phyloP scores from a whole-genome alignment of 768 basidiomycete species.

The Dentipellis sp. region DNA sequence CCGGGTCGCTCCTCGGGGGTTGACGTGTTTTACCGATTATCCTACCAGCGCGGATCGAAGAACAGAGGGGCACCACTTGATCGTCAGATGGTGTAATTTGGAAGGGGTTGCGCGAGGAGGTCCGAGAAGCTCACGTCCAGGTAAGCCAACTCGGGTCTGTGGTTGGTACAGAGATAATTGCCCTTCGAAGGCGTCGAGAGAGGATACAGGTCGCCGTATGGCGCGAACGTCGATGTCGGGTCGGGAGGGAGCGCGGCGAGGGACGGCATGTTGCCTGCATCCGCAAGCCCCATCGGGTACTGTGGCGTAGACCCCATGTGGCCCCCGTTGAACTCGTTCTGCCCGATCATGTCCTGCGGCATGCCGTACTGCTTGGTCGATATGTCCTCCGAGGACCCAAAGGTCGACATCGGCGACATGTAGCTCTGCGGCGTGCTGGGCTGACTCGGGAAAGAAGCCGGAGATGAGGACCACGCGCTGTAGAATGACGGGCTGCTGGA shows the following conservation, averaged over 20 bases:
- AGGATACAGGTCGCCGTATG: neutral
- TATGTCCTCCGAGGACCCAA: slow-evolving; percentile 4
- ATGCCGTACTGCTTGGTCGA: slow-evolving; percentile 4
- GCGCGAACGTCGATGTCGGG: neutral
- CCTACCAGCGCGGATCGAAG: slow-evolving; percentile 1
- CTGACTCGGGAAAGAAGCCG: slow-evolving; percentile 6
- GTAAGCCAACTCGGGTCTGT: neutral
- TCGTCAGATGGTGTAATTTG: slow-evolving; percentile 1
- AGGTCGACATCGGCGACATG: neutral
- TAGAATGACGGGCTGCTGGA: slow-evolving; percentile 9
- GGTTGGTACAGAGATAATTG: neutral
- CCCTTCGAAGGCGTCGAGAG: slow-evolving; percentile 1
- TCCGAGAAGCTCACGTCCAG: neutral
- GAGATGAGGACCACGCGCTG: slow-evolving; percentile 3
- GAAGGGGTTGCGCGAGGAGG: neutral
- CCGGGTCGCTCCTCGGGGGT: slow-evolving; percentile 9
- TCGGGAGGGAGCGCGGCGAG: neutral
- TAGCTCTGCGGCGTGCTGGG: slow-evolving; percentile 8
- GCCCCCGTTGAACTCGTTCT: neutral
- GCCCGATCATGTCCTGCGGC: neutral
- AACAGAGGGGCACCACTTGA: neutral
- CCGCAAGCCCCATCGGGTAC: neutral
- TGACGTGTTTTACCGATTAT: neutral
- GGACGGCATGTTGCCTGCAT: neutral
- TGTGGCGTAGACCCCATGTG: neutral